Percentiles rank a stretch among this genome's conserved stretches.
Evolutionary conservation across 2,329 filamentous ascomycete genomes (phyloP).

Genomic region (Cladosporium halotolerans): DNA sequence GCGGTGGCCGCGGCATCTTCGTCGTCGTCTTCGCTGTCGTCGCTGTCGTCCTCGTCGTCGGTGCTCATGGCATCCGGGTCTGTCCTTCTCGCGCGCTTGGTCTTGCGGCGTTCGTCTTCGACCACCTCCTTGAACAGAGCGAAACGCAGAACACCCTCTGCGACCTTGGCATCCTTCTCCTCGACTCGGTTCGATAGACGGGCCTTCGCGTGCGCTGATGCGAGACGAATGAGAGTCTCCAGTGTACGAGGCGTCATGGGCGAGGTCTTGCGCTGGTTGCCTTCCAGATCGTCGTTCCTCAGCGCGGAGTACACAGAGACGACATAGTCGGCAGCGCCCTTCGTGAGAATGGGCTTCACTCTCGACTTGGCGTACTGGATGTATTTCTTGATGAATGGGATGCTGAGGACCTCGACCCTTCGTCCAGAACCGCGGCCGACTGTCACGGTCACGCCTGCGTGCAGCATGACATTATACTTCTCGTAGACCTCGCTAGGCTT

Average conservation of each 20-base stretch:
- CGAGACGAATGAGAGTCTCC: conserved; percentile 95
- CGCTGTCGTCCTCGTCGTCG: conserved; percentile 47
- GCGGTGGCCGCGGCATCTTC: conserved; percentile 19
- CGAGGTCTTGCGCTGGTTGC: conserved; percentile 86
- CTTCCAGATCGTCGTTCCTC: conserved; percentile 91
- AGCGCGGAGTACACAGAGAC: conserved; percentile 85
- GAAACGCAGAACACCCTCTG: conserved; percentile 85
- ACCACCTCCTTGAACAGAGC: conserved; percentile 96
- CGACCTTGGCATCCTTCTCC: conserved; percentile 78
- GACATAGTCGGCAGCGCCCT: conserved; percentile 87
- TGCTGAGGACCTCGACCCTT: conserved; percentile 82
- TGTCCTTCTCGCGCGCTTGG: conserved; percentile 65
- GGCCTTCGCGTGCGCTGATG: conserved; percentile 91
- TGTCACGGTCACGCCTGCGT: conserved; percentile 77
- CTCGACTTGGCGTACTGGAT: conserved; percentile 95
- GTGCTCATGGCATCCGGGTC: conserved; percentile 50
- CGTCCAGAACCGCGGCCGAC: conserved; percentile 67
- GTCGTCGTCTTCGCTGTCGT: conserved; percentile 56
- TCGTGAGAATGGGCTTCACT: conserved; percentile 82
- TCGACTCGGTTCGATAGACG: conserved; percentile 83
- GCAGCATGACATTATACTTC: conserved; percentile 93
- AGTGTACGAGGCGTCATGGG: conserved; percentile 95
- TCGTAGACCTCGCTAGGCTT: conserved; percentile 84
- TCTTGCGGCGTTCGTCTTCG: conserved; percentile 69
- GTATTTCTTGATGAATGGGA: conserved; percentile 99